phyloP scores from a whole-genome alignment of 495 filamentous ascomycete genomes.

The Cercophora scortea region DNA sequence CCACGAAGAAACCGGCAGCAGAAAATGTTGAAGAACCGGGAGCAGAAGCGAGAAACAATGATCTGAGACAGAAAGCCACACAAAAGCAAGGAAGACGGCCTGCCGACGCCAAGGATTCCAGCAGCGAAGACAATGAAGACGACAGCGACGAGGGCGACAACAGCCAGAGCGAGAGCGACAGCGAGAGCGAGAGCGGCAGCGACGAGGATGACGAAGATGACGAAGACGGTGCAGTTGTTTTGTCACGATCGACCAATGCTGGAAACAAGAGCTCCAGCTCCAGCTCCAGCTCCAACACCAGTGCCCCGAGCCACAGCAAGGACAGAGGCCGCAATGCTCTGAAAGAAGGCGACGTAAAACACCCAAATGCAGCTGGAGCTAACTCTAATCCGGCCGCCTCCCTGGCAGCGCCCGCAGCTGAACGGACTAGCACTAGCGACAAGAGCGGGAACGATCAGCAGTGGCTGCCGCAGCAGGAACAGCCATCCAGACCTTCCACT shows the following conservation, averaged over 20 bases:
- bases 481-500: too few species aligned
- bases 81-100: constrained; percentile 6
- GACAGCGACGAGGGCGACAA: not conserved
- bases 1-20: constrained; percentile 4
- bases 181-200: not conserved
- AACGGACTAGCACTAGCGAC: not conserved
- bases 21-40: constrained; percentile 1
- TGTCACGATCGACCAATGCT: not conserved
- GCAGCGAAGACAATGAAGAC: not conserved
- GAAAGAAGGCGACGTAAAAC: too few species aligned
- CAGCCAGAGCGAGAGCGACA: not conserved
- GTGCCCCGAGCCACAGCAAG: not conserved
- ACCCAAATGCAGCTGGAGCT: not conserved
- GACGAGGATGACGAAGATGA: not conserved
- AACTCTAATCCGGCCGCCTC: not conserved
- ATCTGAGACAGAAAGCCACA: not conserved
- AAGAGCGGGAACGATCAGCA: constrained; percentile 14
- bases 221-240: not conserved
- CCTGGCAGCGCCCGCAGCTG: not conserved
- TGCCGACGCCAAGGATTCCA: constrained; percentile 7
- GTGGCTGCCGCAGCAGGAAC: not conserved
- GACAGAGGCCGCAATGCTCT: not conserved
- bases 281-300: not conserved
- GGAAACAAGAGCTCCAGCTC: not conserved
- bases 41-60: too few species aligned